Percentiles rank a stretch among this genome's conserved stretches.
phyloP scores from a whole-genome alignment of 2,329 filamentous ascomycete species.

The Penicillium polonicum region DNA sequence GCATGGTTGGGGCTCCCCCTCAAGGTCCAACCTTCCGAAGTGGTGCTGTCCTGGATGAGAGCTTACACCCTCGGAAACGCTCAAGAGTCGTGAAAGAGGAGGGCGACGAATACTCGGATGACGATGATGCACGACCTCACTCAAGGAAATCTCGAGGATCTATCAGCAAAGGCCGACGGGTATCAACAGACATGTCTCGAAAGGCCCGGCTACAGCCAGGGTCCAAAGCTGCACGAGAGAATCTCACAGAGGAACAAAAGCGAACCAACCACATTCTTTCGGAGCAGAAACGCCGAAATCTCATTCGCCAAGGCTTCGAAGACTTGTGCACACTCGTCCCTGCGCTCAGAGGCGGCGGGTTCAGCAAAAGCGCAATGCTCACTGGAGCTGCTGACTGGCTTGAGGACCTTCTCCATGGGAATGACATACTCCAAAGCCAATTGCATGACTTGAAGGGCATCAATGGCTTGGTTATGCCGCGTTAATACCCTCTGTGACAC shows the following conservation, averaged over 20 bases:
- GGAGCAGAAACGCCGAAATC: conserved; percentile 79
- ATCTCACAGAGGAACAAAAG: conserved; percentile 75
- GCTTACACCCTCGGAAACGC: conserved; percentile 33
- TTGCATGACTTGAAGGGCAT: conserved; percentile 49
- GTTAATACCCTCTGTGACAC: conserved; percentile 28
- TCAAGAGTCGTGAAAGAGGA: conserved; percentile 41
- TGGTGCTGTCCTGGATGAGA: conserved; percentile 21
- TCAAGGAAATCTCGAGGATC: conserved; percentile 53
- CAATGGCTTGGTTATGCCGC: conserved; percentile 39
- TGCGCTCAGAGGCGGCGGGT: conserved; percentile 67
- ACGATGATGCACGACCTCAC: conserved; percentile 36
- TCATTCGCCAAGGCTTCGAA: conserved; percentile 80
- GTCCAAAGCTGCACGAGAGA: conserved; percentile 51
- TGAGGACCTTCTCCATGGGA: conserved; percentile 69
- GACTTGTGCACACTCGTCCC: conserved; percentile 76
- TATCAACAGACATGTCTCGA: conserved; percentile 40
- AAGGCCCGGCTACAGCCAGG: conserved; percentile 32
- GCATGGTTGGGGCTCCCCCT: conserved; percentile 17
- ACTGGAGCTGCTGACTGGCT: conserved; percentile 74
- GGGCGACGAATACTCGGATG: conserved; percentile 32
- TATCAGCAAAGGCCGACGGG: conserved; percentile 31
- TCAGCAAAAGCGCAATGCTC: conserved; percentile 80
- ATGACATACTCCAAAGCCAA: conserved; percentile 59
- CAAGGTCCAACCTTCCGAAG: conserved; percentile 9
- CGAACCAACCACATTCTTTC: conserved; percentile 82